Evolutionary conservation across 805 yeast species (phyloP), one percentile per base, ranked within the genome.

Genomic region (Candida sonorensis): DNA sequence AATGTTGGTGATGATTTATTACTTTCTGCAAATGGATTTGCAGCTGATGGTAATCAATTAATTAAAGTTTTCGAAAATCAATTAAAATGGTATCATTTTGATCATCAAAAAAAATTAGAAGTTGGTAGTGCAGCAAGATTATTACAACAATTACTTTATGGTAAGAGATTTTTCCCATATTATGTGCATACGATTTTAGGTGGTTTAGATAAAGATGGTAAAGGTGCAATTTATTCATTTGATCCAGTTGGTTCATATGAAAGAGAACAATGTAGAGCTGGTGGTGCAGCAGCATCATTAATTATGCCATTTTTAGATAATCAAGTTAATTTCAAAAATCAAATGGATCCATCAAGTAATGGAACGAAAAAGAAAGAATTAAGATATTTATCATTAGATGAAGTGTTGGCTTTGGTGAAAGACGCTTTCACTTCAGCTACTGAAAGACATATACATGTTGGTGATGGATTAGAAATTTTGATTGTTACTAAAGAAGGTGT

Each of bases 231-330:
- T 23, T 92, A 84, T 59, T 88, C 97, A 10, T 92, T 85, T 57
- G 98, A 92, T 57, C 97, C 97, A 2, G 95, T 92, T 36, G 98
- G 98, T 3, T 86, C 96, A 2, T 92, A 92, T 56, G 97, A 92
- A 62, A 77, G 96, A 50, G 97, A 88, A 58, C 95, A 88, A 55
- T 86, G 96, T 62, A 76, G 97, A 53, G 97, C 97, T 2, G 97
- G 95, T 43, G 98, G 98, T 26, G 92, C 97, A 10, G 97, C 97
- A 18, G 92, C 97, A 2, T 75, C 87, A 42, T 72, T 92, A 62
- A 87, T 92, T 45, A 87, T 88, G 94, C 98, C 98, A 4, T 92
- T 92, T 59, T 74, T 92, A 53, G 98, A 92, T 61, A 90, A 88
- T 59, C 98, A 92, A 66, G 98, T 92, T 41, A 85, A 87, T 57